These are phyloP conservation scores for Boehmeria nivea DNA, from an alignment of 306 rosid genomes.

Conservation along the genomic window DNA sequence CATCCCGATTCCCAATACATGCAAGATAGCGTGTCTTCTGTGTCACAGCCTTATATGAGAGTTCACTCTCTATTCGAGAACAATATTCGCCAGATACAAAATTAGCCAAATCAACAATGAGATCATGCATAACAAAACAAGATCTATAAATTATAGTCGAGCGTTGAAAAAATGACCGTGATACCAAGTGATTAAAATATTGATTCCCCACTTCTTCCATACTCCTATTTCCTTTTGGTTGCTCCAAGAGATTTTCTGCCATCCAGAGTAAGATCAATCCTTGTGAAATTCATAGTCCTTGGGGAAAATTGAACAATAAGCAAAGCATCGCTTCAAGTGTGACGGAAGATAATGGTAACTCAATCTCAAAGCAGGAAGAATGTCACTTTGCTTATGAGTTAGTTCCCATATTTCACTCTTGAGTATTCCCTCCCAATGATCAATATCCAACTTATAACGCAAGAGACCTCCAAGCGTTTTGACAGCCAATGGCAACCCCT, in stretches of 20 bases:
- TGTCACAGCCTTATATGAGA: too few relatives aligned
- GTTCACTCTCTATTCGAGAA: not conserved
- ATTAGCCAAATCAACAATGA: constrained; percentile 1
- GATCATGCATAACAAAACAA: constrained; percentile 10
- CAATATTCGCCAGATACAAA: not conserved
- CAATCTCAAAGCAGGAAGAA: constrained; percentile 12
- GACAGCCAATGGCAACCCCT: constrained; percentile 18
- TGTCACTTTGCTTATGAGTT: not conserved
- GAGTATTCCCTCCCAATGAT: not conserved
- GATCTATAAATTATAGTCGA: not conserved
- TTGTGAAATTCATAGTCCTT: constrained; percentile 1
- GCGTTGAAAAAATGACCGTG: constrained; percentile 8
- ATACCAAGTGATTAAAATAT: not conserved
- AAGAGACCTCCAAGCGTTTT: constrained; percentile 19
- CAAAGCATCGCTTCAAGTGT: constrained; percentile 17
- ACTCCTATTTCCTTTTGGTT: not conserved
- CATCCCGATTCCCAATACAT: not conserved
- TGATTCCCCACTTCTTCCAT: constrained; percentile 1
- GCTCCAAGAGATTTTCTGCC: constrained; percentile 14
- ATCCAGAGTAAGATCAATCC: constrained; percentile 14
- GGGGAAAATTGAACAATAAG: constrained; percentile 15
- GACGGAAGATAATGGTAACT: constrained; percentile 16
- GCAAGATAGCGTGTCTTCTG: not conserved
- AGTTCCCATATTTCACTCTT: constrained; percentile 12
- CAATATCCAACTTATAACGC: not conserved